A percentile compares a stretch with the other conserved stretches of the same genome.
Evolutionary conservation across 345 rosid genomes (phyloP).

Genomic region (Salix suchowensis): DNA sequence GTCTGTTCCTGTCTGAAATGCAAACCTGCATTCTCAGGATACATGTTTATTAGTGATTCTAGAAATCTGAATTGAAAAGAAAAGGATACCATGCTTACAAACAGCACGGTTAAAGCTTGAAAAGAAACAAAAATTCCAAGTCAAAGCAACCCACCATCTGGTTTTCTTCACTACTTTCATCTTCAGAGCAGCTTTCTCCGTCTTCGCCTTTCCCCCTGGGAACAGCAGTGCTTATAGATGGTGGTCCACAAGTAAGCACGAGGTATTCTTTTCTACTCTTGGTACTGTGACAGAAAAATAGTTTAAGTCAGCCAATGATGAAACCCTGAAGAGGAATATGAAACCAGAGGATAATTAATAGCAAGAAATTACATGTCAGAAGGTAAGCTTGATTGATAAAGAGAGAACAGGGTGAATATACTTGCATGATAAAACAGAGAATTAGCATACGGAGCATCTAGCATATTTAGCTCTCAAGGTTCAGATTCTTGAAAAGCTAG

Average conservation of each 20-base stretch:
- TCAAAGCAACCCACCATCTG: conserved; percentile 38
- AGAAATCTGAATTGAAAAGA: background rate
- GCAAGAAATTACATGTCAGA: background rate
- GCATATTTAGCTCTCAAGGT: background rate
- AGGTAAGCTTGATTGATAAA: too few species aligned
- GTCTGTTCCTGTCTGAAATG: conserved; percentile 68
- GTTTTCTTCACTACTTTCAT: conserved; percentile 52
- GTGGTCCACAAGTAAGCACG: conserved; percentile 77
- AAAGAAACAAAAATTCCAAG: background rate
- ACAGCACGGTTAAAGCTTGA: background rate
- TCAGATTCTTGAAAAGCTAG: background rate
- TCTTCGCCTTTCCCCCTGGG: conserved; percentile 47
- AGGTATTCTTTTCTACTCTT: conserved; percentile 81
- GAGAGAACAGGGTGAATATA: background rate
- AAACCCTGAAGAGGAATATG: background rate
- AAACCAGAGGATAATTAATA: background rate
- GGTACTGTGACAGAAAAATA: conserved; percentile 38
- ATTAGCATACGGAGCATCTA: background rate
- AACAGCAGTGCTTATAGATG: conserved; percentile 42
- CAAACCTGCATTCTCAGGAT: conserved; percentile 38
- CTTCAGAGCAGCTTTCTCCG: conserved; percentile 61
- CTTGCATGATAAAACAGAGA: too few species aligned
- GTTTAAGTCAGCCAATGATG: background rate
- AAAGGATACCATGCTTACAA: background rate
- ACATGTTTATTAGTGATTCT: background rate